Base-by-base conservation (phyloP, 345 rosid species). In the Garcia nutans region DNA sequence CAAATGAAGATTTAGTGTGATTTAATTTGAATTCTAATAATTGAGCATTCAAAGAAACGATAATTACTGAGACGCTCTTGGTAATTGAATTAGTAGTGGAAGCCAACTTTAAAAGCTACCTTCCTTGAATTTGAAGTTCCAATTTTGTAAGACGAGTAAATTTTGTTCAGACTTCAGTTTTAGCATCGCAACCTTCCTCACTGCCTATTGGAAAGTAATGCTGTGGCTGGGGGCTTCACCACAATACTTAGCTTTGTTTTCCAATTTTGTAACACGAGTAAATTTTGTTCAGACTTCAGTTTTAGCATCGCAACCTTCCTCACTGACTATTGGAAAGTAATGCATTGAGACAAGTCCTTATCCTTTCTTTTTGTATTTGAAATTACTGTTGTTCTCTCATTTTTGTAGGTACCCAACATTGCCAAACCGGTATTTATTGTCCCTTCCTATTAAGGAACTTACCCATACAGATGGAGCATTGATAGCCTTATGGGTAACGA, bases 401-500 rank as follows among this genome's bases (percentile, higher is more conserved):
- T 58, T 72, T 63, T 61, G 66, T 68, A 94, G 97, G 93, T 94
- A 92, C 79, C 93, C 93, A 12, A 92, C 95, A 71, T 80, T 92
- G 85, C 97, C 97, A n/a, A 90, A 90, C 78, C 71, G 90, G 49
- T 89, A 89, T 80, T 91, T 92, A 77, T 86, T 92, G 72, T 89
- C 97, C 55, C 91, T 94, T 79, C 98, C 97, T 10, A 81, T 92
- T 44, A 90, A 86, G 80, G 84, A 90, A 82, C 93, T 91, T 74
- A 82, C 87, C 74, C 98, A 88, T 68, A 68, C 71, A 59, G 89
- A 82, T 55, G 98, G 98, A 66, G 92, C 97, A 49, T 90, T 94
- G 41, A 91, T 94, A 64, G 97, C 93, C 79, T 85, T 94, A 70
- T 94, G 98, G 98, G 90, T 91, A 78, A 94, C 98, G 19, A 92